Conservation (phyloP, 768 basidiomycete genomes). For the Chalciporus piperatus region DNA sequence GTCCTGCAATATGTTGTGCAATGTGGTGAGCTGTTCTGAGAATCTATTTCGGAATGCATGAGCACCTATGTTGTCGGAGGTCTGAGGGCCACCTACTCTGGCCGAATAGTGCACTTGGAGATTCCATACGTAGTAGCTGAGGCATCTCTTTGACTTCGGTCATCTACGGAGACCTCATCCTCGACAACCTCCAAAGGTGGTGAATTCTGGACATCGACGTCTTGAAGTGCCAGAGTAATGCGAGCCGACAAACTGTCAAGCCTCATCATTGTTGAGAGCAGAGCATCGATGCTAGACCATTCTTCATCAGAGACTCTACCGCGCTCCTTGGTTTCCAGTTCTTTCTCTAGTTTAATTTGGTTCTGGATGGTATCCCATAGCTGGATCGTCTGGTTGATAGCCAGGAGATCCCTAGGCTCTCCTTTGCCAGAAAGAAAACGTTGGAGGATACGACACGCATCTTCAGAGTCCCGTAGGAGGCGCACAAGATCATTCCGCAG, state of each 20-base stretch:
- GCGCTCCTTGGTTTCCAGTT: constrained; percentile 41
- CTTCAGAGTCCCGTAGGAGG: constrained; percentile 57
- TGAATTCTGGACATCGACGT: constrained; percentile 22
- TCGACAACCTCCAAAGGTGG: constrained; percentile 22
- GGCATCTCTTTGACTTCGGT: constrained; percentile 6
- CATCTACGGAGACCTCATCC: constrained; percentile 14
- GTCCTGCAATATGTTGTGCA: constrained; percentile 48
- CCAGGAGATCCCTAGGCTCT: constrained; percentile 59
- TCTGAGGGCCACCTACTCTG: constrained; percentile 47
- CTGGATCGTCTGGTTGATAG: constrained; percentile 60
- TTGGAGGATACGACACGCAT: constrained; percentile 74
- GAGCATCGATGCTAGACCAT: constrained; percentile 55
- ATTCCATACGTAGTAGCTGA: constrained; percentile 28
- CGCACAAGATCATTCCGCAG: constrained; percentile 62
- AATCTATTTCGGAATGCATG: constrained; percentile 42
- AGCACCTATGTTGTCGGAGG: not conserved
- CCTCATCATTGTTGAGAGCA: constrained; percentile 51
- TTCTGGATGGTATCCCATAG: constrained; percentile 54
- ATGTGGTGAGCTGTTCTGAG: constrained; percentile 46
- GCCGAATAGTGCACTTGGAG: constrained; percentile 59
- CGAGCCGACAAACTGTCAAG: constrained; percentile 51
- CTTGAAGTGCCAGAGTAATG: constrained; percentile 51
- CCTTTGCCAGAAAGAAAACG: constrained; percentile 70
- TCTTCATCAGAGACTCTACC: constrained; percentile 29
- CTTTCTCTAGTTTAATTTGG: constrained; percentile 54